phyloP scores from a whole-genome alignment of 176 grass and related monocot species.

The Puya raimondii region DNA sequence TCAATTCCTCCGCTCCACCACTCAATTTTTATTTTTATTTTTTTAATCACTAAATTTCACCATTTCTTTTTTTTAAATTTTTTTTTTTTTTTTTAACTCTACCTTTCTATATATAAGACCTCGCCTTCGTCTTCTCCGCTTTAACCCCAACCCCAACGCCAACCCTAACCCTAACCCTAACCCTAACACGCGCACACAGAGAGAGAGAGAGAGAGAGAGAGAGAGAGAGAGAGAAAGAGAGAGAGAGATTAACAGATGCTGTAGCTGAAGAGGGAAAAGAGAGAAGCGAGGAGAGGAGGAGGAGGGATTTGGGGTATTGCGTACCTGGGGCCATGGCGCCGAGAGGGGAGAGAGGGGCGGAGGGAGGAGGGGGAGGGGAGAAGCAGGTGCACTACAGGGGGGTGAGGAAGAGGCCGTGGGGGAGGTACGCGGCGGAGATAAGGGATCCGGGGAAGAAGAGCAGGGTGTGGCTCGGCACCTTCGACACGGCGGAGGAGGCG shows the following conservation, averaged over 20 bases:
- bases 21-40: conserved; percentile 24
- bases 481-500: conserved; percentile 29
- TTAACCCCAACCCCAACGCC: too few relatives aligned
- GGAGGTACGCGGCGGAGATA: conserved; percentile 81
- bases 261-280: too few relatives aligned
- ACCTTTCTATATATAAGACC: not conserved
- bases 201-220: not conserved
- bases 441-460: conserved; percentile 88
- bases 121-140: too few relatives aligned
- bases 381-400: conserved; percentile 46
- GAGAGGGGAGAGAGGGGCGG: conserved; percentile 1
- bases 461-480: conserved; percentile 83
- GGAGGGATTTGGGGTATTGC: conserved; percentile 18
- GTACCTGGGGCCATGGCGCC: conserved; percentile 3
- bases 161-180: too few relatives aligned
- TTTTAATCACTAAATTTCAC: conserved; percentile 28
- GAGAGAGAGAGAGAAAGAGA: not conserved
- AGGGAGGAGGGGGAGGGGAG: conserved; percentile 8
- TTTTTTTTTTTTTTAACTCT: not conserved
- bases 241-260: too few relatives aligned
- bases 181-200: too few relatives aligned
- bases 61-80: conserved; percentile 20
- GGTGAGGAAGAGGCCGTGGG: conserved; percentile 88
- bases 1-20: conserved; percentile 43
- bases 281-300: too few relatives aligned